Evolutionary conservation across 768 basidiomycete genomes (phyloP), one percentile per base, ranked within the genome.

Genomic region (Ephemerocybe angulata): DNA sequence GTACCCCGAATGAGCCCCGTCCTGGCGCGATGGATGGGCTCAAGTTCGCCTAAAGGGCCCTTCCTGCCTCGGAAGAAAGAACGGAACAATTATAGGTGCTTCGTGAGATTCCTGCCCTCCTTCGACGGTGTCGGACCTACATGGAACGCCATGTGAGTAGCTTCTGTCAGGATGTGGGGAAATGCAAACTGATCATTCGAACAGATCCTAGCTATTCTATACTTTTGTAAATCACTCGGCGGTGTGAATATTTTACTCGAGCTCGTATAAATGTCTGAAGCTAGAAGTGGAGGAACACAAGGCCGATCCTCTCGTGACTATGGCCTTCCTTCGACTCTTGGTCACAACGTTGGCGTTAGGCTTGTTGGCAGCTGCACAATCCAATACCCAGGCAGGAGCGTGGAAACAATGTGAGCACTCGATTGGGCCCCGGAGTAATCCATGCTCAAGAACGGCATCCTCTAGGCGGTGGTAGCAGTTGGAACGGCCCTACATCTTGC

Each of bases 381-480:
- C 30, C 12, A 46, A 12, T 6, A 4, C 19, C n/a, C 19, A 19
- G 31, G 48, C 31, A 3, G 48, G 48, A 50, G 30, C 48, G 3
- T 50, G 48, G 48, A 19, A n/a, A 13, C 48, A 50, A 35, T 50
- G 48, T 50, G 21, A 31, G 48, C 3, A 7, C 31, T 17, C 11
- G 10, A 50, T 33, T 31, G 2, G 17, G 29, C 29, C 19, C 4
- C 17, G 24, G 46, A 15, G 12, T 35, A 13, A 2, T 8, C 30
- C 17, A 11, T 17, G 27, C 46, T 35, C 4, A 41, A 6, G 17
- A n/a, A 6, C n/a, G n/a, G n/a, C n/a, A n/a, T 17, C 2, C 30
- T 29, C 11, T 17, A 50, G 48, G 48, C 25, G 48, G 48, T 12
- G 48, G 48, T 35, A 50, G 48, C 31, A 50, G 48, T n/a, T 50